phyloP scores from a whole-genome alignment of 2,329 filamentous ascomycete species.

The Aspergillus fumigatiaffinis region DNA sequence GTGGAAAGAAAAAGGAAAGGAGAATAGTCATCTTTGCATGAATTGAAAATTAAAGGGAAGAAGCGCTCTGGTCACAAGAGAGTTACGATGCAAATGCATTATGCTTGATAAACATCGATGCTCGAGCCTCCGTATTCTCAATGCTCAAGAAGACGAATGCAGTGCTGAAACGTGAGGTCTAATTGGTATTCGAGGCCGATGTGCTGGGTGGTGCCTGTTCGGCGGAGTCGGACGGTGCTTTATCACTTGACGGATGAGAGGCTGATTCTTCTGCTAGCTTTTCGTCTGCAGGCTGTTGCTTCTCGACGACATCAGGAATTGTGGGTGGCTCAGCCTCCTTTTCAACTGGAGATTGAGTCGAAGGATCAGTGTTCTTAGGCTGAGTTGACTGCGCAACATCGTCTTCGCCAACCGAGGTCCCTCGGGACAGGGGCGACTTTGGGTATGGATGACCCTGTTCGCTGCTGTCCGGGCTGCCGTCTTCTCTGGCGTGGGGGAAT shows the following conservation, averaged over 20 bases:
- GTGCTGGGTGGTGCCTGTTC: background rate
- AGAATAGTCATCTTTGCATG: background rate
- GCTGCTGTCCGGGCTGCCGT: slow-evolving; percentile 13
- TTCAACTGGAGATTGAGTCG: background rate
- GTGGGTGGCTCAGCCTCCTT: background rate
- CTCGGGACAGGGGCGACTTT: slow-evolving; percentile 31
- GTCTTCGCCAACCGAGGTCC: slow-evolving; percentile 20
- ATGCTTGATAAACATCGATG: background rate
- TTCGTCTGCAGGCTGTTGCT: background rate
- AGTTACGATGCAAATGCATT: background rate
- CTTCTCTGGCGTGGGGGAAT: slow-evolving; percentile 18
- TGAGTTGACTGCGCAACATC: slow-evolving; percentile 3
- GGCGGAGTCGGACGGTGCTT: background rate
- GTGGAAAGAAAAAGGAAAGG: background rate
- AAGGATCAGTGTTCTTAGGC: background rate
- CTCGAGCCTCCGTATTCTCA: too few species aligned
- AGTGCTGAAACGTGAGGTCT: background rate
- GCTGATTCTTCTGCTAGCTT: background rate
- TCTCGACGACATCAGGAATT: background rate
- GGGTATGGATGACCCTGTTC: slow-evolving; percentile 22
- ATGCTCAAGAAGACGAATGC: background rate
- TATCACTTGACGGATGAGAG: background rate
- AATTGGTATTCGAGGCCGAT: background rate
- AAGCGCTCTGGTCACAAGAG: background rate
- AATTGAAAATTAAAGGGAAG: background rate